phyloP scores from a whole-genome alignment of 495 filamentous ascomycete species.

The Cercophora scortea region DNA sequence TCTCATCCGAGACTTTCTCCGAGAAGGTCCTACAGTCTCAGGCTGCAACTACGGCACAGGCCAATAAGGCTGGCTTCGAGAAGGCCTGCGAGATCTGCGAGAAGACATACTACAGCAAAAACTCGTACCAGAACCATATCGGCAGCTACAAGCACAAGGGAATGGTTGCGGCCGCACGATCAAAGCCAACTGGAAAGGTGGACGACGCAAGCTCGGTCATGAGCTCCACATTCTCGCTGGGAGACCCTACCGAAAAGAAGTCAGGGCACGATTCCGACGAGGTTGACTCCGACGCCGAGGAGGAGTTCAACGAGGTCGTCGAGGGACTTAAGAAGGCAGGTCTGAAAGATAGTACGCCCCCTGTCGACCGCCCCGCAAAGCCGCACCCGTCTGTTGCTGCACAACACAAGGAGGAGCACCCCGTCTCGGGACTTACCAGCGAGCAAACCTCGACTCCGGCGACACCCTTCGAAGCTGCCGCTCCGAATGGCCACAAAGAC shows the following conservation, averaged over 20 bases:
- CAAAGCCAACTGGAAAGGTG: constrained; percentile 21
- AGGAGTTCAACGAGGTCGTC: constrained; percentile 70
- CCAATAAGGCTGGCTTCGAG: constrained; percentile 84
- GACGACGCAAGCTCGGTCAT: constrained; percentile 75
- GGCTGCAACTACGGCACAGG: constrained; percentile 71
- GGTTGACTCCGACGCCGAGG: constrained; percentile 58
- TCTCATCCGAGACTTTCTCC: constrained; percentile 86
- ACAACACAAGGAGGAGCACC: constrained; percentile 32
- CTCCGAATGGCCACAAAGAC: constrained; percentile 11
- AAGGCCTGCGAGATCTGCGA: constrained; percentile 74
- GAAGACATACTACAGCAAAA: constrained; percentile 92
- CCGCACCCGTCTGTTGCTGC: constrained; percentile 46
- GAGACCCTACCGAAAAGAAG: constrained; percentile 55
- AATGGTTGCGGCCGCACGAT: constrained; percentile 39
- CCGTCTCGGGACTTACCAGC: constrained; percentile 23
- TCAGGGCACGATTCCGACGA: constrained; percentile 43
- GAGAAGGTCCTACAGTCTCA: constrained; percentile 96
- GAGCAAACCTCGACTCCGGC: constrained; percentile 27
- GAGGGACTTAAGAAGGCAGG: constrained; percentile 67
- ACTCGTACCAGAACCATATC: constrained; percentile 88
- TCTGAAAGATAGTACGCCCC: constrained; percentile 52
- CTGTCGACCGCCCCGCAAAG: constrained; percentile 46
- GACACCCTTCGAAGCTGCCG: constrained; percentile 17
- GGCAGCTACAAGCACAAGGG: constrained; percentile 85
- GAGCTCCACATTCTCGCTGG: constrained; percentile 86